Conservation (phyloP, 345 rosid genomes). For the Leavenworthia alabamica region DNA sequence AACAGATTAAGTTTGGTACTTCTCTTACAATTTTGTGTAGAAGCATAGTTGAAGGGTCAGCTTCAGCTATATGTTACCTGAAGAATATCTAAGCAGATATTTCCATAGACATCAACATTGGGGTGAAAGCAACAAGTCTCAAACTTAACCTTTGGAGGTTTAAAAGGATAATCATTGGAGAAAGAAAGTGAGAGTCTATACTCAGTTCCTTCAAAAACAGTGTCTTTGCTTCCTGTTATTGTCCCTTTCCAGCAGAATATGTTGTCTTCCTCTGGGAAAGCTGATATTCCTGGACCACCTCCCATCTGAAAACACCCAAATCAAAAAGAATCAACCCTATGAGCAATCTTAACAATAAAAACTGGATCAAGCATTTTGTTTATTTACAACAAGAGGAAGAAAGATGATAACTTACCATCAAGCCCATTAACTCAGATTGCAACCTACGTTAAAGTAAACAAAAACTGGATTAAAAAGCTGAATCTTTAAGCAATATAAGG, state of each 20-base stretch:
- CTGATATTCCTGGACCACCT: constrained; percentile 86
- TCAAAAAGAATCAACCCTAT: background rate
- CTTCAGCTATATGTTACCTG: constrained; percentile 50
- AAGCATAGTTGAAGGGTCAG: background rate
- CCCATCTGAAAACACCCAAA: constrained; percentile 52
- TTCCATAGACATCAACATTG: constrained; percentile 82
- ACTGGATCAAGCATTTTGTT: background rate
- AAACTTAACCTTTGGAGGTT: constrained; percentile 93
- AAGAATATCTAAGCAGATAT: constrained; percentile 93
- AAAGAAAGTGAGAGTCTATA: constrained; percentile 79
- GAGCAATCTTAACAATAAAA: background rate
- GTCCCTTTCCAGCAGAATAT: constrained; percentile 98
- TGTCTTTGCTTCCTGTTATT: constrained; percentile 80
- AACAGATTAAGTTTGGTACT: background rate
- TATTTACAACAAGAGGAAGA: background rate
- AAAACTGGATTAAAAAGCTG: background rate
- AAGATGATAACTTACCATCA: constrained; percentile 56
- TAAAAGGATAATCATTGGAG: constrained; percentile 86
- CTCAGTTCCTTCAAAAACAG: constrained; percentile 91
- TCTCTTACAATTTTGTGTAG: background rate
- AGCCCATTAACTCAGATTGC: constrained; percentile 89
- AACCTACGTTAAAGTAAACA: constrained; percentile 44
- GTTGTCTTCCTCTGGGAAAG: constrained; percentile 94
- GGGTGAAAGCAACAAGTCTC: constrained; percentile 94
- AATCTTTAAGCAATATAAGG: background rate